These are phyloP conservation scores for Alloascoidea hylecoeti DNA, from an alignment of 805 yeast species.

Conservation along the genomic window DNA sequence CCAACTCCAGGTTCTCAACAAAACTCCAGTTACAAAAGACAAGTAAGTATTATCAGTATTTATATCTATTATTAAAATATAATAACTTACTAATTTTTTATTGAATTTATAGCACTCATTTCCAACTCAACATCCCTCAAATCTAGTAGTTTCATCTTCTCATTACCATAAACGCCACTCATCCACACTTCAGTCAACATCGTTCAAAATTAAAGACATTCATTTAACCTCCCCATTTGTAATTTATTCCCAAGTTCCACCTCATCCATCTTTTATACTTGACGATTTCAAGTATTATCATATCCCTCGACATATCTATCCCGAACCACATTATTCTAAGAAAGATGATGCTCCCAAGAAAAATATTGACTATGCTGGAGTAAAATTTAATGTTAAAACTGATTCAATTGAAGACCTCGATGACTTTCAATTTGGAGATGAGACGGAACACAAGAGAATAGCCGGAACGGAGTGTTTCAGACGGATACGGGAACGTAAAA, in stretches of 20 bases:
- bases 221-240: background rate
- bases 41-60: background rate
- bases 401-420: conserved; percentile 19
- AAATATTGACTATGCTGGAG: conserved; percentile 58
- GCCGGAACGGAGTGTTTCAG: too few relatives aligned
- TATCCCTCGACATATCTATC: conserved; percentile 35
- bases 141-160: background rate
- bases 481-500: conserved; percentile 7
- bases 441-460: too few relatives aligned
- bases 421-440: conserved; percentile 3
- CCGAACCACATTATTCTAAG: conserved; percentile 50
- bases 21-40: background rate
- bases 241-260: background rate
- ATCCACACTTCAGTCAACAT: background rate
- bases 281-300: conserved; percentile 27
- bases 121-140: background rate
- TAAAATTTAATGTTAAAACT: conserved; percentile 34
- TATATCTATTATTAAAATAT: background rate
- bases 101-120: background rate
- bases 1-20: background rate
- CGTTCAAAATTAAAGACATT: background rate
- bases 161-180: background rate
- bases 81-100: background rate
- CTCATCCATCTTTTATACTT: background rate
- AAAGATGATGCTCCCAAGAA: conserved; percentile 32